A percentile compares a stretch with the other conserved stretches of the same genome.
Evolutionary conservation across 225 moss, liverwort and hornwort genomes (phyloP).

Genomic region (Pleurozium schreberi): DNA sequence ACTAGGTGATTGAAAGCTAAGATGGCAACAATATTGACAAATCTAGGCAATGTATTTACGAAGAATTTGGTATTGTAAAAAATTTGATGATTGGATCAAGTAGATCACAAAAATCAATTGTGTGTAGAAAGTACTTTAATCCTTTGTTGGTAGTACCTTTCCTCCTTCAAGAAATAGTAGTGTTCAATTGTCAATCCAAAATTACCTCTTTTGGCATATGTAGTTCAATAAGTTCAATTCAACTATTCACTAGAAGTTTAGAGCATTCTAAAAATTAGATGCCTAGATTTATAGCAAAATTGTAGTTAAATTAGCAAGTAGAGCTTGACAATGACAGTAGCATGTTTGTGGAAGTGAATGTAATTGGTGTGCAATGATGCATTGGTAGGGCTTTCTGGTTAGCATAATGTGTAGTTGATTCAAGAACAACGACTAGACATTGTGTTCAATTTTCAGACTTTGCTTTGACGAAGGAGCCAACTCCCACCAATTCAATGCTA

Average conservation of each 20-base stretch:
- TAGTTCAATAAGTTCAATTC: background rate
- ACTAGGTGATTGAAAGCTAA: slow-evolving; percentile 38
- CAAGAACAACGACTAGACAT: background rate
- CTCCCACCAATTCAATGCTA: background rate
- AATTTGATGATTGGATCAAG: slow-evolving; percentile 55
- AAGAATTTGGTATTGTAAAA: slow-evolving; percentile 48
- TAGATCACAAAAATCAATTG: background rate
- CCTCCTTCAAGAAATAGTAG: background rate
- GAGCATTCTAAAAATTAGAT: background rate
- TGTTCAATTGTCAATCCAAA: background rate
- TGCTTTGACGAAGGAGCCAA: background rate
- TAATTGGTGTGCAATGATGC: background rate
- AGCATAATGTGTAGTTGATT: background rate
- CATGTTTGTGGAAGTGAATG: background rate
- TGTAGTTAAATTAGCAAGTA: background rate
- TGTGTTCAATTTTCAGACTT: background rate
- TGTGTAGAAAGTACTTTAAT: background rate
- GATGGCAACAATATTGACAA: slow-evolving; percentile 40
- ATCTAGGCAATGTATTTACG: background rate
- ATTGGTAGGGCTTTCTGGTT: background rate
- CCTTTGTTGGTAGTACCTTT: background rate
- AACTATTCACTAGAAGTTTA: background rate
- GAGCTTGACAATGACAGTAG: background rate
- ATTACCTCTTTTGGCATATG: background rate
- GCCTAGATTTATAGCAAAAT: background rate